Percentiles rank a stretch among this genome's conserved stretches.
phyloP scores from a whole-genome alignment of 495 filamentous ascomycete genomes.

The Xylaria intraflava region DNA sequence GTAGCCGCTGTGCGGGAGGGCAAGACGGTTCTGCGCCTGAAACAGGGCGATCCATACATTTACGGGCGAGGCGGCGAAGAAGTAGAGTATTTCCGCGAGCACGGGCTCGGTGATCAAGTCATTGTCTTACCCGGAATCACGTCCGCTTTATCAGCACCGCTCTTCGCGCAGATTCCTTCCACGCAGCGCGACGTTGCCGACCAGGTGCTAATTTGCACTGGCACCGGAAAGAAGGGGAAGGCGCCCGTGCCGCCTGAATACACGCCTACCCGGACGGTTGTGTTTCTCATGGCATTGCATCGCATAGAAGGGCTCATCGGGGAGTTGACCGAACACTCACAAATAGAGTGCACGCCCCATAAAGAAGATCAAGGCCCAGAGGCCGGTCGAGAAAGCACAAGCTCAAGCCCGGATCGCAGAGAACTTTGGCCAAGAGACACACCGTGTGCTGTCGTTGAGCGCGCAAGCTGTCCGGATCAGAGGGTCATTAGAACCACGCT shows the following conservation, averaged over 20 bases:
- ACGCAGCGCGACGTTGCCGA: slow-evolving; percentile 89
- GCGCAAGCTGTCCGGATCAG: slow-evolving; percentile 93
- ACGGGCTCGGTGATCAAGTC: slow-evolving; percentile 55
- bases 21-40: slow-evolving; percentile 75
- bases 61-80: slow-evolving; percentile 95
- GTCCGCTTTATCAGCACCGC: slow-evolving; percentile 72
- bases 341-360: slow-evolving; percentile 24
- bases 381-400: neutral
- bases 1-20: slow-evolving; percentile 65
- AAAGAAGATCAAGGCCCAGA: slow-evolving; percentile 17
- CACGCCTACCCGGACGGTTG: slow-evolving; percentile 68
- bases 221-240: slow-evolving; percentile 88
- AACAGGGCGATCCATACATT: slow-evolving; percentile 94
- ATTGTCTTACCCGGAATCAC: slow-evolving; percentile 86
- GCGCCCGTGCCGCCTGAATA: slow-evolving; percentile 74
- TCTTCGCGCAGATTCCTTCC: slow-evolving; percentile 81
- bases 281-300: slow-evolving; percentile 96
- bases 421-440: slow-evolving; percentile 48
- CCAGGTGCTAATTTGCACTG: slow-evolving; percentile 89
- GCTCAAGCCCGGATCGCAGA: slow-evolving; percentile 16
- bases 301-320: slow-evolving; percentile 65
- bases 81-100: slow-evolving; percentile 69
- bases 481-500: slow-evolving; percentile 83
- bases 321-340: slow-evolving; percentile 47
- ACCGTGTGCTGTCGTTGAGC: slow-evolving; percentile 87